Evolutionary conservation across 345 rosid genomes (phyloP), one percentile per base, ranked within the genome.

Genomic region (Bruguiera gymnorhiza): DNA sequence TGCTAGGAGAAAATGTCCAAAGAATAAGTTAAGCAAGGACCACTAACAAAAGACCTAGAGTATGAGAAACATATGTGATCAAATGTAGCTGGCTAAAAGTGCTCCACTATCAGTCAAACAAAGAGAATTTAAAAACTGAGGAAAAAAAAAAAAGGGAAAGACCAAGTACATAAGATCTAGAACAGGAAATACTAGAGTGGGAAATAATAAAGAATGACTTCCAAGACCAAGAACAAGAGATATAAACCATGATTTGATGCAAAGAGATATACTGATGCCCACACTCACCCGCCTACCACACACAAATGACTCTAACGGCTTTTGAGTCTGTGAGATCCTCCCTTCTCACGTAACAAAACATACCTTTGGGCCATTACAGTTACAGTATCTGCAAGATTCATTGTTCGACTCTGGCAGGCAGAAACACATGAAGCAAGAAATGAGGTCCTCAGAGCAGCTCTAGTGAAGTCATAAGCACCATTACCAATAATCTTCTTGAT

Each of bases 391-490:
- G 89, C 82, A 53, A 89, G 89, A 78, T 91, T 88, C 86, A 87
- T 82, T 2, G 89, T 88, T 67, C 87, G 84, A 73, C 89, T 90
- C 75, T 84, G 97, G 80, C 97, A 94, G 37, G 98, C 95, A 3
- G 97, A 94, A 73, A 91, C 97, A 70, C 97, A 94, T 1, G 98
- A 91, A 60, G 98, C 98, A 65, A 94, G 87, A 86, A 94, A 94
- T 0, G 97, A 94, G 76, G 98, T 89, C 75, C 98, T 85, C 39
- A 94, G 91, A n/a, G 92, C 93, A 68, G 98, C 97, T 94, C 98
- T 88, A 26, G 96, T 87, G 74, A 89, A 91, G 81, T 94, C 97
- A 78, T 86, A 86, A 83, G 98, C 97, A 78, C 98, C 98, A 73
- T 78, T 86, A 26, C 84, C 77, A 57, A 94, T 76, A 63, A 91